phyloP scores from a whole-genome alignment of 768 basidiomycete species.

The Lactarius psammicola region DNA sequence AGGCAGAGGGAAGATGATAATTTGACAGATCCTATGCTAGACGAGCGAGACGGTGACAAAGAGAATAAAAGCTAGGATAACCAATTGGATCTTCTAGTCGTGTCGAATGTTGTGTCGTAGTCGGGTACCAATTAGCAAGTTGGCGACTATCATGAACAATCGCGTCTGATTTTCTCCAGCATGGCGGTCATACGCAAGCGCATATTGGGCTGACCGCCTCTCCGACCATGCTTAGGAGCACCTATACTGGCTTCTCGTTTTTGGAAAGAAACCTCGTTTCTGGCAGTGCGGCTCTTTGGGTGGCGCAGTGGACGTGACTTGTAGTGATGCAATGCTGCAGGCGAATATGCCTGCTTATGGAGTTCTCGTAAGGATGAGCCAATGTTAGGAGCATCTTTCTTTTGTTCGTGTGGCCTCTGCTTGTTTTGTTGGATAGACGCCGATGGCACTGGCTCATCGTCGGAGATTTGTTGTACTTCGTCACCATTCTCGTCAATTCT shows the following conservation, averaged over 20 bases:
- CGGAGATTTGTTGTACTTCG: slow-evolving; percentile 18
- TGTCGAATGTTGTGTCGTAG: not conserved
- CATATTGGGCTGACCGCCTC: slow-evolving; percentile 68
- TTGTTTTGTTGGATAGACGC: not conserved
- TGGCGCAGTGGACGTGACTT: slow-evolving; percentile 46
- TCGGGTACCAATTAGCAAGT: not conserved
- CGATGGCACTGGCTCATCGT: not conserved
- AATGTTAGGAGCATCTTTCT: slow-evolving; percentile 13
- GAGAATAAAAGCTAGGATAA: slow-evolving; percentile 44
- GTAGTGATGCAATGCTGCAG: slow-evolving; percentile 54
- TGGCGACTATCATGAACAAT: slow-evolving; percentile 38
- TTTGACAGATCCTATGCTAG: slow-evolving; percentile 21
- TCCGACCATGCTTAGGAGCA: slow-evolving; percentile 39
- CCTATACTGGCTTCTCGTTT: slow-evolving; percentile 30
- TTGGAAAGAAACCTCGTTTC: slow-evolving; percentile 29
- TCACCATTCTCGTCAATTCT: slow-evolving; percentile 28
- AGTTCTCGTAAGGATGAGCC: slow-evolving; percentile 54
- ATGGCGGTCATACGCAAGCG: slow-evolving; percentile 82
- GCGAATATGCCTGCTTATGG: slow-evolving; percentile 60
- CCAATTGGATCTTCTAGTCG: slow-evolving; percentile 4
- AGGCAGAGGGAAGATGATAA: slow-evolving; percentile 26
- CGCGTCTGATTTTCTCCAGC: slow-evolving; percentile 80
- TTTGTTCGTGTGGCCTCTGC: not conserved
- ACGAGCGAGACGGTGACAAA: slow-evolving; percentile 50
- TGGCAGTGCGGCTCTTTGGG: slow-evolving; percentile 30